Conservation (phyloP, 2,329 filamentous ascomycete species). For the Truncatella angustata region DNA sequence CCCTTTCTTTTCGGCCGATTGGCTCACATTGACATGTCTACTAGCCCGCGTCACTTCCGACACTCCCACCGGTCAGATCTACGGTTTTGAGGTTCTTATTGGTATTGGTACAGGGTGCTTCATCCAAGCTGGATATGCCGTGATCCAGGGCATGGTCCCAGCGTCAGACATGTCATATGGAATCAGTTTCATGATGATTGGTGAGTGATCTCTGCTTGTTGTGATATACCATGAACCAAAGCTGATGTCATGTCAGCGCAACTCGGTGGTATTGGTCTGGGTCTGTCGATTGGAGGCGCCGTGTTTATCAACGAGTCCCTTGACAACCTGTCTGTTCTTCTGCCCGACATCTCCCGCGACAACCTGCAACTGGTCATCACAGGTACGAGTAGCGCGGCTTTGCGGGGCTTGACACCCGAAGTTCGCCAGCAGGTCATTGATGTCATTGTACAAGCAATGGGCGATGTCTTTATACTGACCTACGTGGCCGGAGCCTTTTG, state of each 20-base stretch:
- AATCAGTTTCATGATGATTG: conserved; percentile 2
- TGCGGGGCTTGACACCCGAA: background rate
- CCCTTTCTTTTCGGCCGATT: background rate
- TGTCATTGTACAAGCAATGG: background rate
- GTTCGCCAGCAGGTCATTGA: background rate
- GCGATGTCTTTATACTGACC: background rate
- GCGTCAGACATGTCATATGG: background rate
- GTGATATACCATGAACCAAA: no score
- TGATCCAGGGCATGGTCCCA: conserved; percentile 1
- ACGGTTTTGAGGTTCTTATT: background rate
- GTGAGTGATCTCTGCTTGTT: background rate
- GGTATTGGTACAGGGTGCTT: background rate
- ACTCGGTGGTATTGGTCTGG: background rate
- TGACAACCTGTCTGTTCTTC: background rate
- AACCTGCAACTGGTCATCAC: background rate
- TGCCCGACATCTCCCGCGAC: background rate
- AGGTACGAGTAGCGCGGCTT: background rate
- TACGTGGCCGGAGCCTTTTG: background rate
- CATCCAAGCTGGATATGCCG: conserved; percentile 1
- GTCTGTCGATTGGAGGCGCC: background rate
- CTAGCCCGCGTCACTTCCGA: background rate
- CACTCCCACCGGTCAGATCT: background rate
- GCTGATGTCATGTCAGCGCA: background rate
- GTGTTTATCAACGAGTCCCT: background rate
- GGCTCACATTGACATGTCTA: background rate